A percentile compares a stretch with the other conserved stretches of the same genome.
phyloP scores from a whole-genome alignment of 345 rosid species.

The Erodium maritimum region DNA sequence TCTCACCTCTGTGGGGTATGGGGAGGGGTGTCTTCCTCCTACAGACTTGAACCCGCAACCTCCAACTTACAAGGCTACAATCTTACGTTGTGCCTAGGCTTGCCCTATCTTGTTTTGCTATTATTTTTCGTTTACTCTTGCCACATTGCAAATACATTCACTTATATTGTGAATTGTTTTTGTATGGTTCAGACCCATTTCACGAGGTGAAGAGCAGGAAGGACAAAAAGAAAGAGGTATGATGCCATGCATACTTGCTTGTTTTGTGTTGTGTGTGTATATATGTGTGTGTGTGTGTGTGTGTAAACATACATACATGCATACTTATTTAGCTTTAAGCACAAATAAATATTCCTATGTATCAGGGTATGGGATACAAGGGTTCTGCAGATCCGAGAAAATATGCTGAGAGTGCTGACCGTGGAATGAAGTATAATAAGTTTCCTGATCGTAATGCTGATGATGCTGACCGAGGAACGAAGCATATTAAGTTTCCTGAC shows the following conservation, averaged over 20 bases:
- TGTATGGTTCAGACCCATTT: conserved; percentile 47
- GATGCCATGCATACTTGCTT: not conserved
- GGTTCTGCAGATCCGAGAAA: conserved; percentile 28
- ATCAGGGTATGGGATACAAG: conserved; percentile 32
- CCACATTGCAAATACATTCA: not conserved
- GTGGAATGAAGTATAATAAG: not conserved
- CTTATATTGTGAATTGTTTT: not conserved
- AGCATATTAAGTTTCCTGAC: not conserved
- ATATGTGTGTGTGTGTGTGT: too few species aligned
- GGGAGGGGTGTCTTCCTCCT: too few species aligned
- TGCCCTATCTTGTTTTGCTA: not conserved
- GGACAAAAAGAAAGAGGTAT: conserved; percentile 80
- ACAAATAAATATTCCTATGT: conserved; percentile 13
- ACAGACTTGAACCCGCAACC: too few species aligned
- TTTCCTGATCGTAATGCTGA: conserved; percentile 7
- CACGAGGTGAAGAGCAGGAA: conserved; percentile 67
- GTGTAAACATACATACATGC: too few species aligned
- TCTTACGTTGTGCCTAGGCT: too few species aligned
- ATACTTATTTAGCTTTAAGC: not conserved
- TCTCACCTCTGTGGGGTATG: too few species aligned
- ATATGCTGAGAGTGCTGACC: conserved; percentile 20
- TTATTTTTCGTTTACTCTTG: not conserved
- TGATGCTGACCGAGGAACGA: conserved; percentile 6
- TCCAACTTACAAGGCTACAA: too few species aligned
- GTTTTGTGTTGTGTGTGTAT: too few species aligned